Evolutionary conservation across 2,329 filamentous ascomycete genomes (phyloP), one percentile per base, ranked within the genome.

Genomic region (Aureobasidium sp.): DNA sequence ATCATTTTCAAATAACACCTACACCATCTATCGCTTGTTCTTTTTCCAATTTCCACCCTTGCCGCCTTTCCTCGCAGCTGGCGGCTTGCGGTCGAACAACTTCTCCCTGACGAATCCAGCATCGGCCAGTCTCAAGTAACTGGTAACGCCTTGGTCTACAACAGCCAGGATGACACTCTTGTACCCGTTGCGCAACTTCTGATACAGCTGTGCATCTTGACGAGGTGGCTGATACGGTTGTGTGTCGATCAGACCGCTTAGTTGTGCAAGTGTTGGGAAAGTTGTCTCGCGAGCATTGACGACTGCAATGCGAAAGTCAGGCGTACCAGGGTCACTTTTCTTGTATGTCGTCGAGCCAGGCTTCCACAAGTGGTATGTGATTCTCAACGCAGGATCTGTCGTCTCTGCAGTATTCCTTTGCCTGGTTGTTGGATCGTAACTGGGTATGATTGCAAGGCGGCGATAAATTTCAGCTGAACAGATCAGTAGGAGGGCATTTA

Each of bases 91-190:
- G 70, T 87, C 84, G 69, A 85, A 91, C 41, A 96, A 70, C 72
- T 77, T 84, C 74, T 96, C 91, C 65, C 71, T 68, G 1, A 72
- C 87, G 75, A 97, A 97, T 0, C 87, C 87, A 12, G 86, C 86
- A 77, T 97, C 91, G 1, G 84, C 85, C 63, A 97, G 81, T 27
- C 89, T 80, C 69, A 97, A 79, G 72, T 93, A 97, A 73, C 93
- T 97, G 50, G 92, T 88, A 26, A 97, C 82, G 0, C 94, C 94
- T 65, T 91, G 84, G 72, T 97, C 94, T 37, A 97, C 91, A 2
- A 97, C 84, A 0, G 92, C 94, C 27, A 99, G 73, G 37, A 97
- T 79, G 36, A 94, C 89, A 73, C 90, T 94, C 66, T 90, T 84
- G 72, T 88, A 86, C 1, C 91, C 94, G 69, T 96, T 86, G 74